phyloP scores from a whole-genome alignment of 1,284 basidiomycete genomes.

The Schizophyllum amplum region DNA sequence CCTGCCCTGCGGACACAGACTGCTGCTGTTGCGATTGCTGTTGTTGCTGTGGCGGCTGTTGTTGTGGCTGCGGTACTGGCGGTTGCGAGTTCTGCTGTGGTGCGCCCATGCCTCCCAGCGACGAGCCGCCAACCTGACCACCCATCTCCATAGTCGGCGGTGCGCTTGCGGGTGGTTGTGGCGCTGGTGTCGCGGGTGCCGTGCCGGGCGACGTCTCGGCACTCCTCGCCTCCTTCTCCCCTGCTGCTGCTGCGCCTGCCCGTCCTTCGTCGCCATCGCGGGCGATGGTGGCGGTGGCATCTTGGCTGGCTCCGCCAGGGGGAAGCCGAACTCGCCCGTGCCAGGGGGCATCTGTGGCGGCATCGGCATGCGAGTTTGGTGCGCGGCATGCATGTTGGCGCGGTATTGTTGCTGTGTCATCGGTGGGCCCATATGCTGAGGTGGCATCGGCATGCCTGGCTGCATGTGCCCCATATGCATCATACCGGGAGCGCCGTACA shows the following conservation, averaged over 20 bases:
- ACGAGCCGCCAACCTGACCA: no score
- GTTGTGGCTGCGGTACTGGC: slow-evolving; percentile 24
- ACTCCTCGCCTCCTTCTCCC: slow-evolving; percentile 17
- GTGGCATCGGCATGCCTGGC: not conserved
- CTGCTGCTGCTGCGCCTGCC: slow-evolving; percentile 16
- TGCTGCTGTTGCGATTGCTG: slow-evolving; percentile 14
- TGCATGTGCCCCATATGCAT: not conserved
- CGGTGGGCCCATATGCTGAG: no score
- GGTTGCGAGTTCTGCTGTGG: no score
- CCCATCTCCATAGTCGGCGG: slow-evolving; percentile 40
- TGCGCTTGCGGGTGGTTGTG: slow-evolving; percentile 28
- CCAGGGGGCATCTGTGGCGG: not conserved
- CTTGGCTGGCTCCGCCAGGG: slow-evolving; percentile 24
- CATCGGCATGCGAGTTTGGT: not conserved
- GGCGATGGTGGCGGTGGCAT: slow-evolving; percentile 46
- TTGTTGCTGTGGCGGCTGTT: slow-evolving; percentile 15
- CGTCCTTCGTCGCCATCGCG: slow-evolving; percentile 28
- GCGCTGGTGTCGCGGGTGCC: slow-evolving; percentile 21
- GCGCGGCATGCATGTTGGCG: not conserved
- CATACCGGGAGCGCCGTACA: not conserved
- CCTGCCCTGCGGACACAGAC: slow-evolving; percentile 10
- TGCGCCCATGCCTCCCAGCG: no score
- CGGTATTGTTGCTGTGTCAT: no score
- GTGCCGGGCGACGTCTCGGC: slow-evolving; percentile 43
- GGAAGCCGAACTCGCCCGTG: no score